These are phyloP conservation scores for Cyclotella sp. DNA, from an alignment of 108 stramenopile species.

Conservation along the genomic window DNA sequence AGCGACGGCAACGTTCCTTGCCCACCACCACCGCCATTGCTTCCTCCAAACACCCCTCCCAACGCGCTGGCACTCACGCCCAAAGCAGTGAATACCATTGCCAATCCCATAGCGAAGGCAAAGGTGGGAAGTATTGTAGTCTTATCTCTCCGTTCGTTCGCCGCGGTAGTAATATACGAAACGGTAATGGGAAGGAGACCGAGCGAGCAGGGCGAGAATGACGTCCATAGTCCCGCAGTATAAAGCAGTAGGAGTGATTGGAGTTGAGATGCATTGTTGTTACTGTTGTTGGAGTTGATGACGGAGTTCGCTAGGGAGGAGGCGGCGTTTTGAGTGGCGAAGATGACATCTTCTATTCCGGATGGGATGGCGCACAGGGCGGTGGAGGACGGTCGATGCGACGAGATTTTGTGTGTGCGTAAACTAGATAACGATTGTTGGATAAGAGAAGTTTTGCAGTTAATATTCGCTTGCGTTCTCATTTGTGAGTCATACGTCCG, in stretches of 20 bases:
- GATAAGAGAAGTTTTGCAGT: too few species aligned
- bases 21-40: constrained; percentile 16
- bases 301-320: constrained; percentile 63
- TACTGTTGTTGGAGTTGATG: constrained; percentile 27
- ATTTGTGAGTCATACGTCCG: too few species aligned
- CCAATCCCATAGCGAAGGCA: constrained; percentile 71
- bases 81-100: constrained; percentile 74
- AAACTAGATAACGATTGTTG: too few species aligned
- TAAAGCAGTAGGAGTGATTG: constrained; percentile 70
- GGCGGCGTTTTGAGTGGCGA: constrained; percentile 69
- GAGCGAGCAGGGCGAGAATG: constrained; percentile 80
- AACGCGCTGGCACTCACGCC: constrained; percentile 72
- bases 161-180: constrained; percentile 72
- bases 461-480: too few species aligned
- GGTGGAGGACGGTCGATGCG: neutral
- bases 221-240: constrained; percentile 76
- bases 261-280: neutral
- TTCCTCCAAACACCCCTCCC: constrained; percentile 77
- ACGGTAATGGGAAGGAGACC: constrained; percentile 82
- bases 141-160: constrained; percentile 68
- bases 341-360: constrained; percentile 68
- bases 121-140: constrained; percentile 66
- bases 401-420: neutral
- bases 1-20: neutral
- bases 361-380: constrained; percentile 9